Conservation (phyloP, 768 basidiomycete genomes). For the Exidia glandulosa region DNA sequence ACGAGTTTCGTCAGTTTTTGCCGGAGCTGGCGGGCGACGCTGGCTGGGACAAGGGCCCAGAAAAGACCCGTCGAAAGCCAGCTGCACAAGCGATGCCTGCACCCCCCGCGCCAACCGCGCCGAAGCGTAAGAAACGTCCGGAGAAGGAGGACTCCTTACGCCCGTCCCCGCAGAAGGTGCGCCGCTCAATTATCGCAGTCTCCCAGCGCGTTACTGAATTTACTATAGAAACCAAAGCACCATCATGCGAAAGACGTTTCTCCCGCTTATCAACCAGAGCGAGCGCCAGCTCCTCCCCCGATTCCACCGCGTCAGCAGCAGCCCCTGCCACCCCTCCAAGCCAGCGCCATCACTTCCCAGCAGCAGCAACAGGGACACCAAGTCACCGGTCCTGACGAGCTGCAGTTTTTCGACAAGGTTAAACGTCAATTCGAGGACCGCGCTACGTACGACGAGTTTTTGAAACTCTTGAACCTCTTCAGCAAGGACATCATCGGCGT, state of each 20-base stretch:
- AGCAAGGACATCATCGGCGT: conserved; percentile 90
- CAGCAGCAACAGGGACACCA: conserved; percentile 22
- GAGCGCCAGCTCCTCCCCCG: neutral
- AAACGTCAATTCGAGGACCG: conserved; percentile 58
- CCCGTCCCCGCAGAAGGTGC: neutral
- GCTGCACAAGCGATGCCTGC: conserved; percentile 29
- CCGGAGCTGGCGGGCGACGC: conserved; percentile 45
- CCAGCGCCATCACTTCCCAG: neutral
- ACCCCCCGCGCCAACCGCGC: conserved; percentile 22
- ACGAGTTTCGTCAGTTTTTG: conserved; percentile 68
- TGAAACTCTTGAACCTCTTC: conserved; percentile 90
- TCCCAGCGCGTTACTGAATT: neutral
- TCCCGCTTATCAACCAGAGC: neutral
- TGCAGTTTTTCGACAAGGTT: conserved; percentile 88
- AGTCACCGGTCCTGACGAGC: conserved; percentile 33
- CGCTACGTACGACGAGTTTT: conserved; percentile 85
- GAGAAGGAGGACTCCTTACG: conserved; percentile 30
- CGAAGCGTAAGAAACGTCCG: conserved; percentile 53
- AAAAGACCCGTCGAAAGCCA: conserved; percentile 12
- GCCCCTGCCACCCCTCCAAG: conserved; percentile 6
- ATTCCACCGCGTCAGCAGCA: conserved; percentile 9
- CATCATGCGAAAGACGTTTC: conserved; percentile 6
- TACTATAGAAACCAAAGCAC: conserved; percentile 16
- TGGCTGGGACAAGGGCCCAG: conserved; percentile 29
- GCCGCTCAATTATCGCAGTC: neutral